Evolutionary conservation across 176 grass and related monocot genomes (phyloP).

Genomic region (sorghum (Sorghum bicolor)): DNA sequence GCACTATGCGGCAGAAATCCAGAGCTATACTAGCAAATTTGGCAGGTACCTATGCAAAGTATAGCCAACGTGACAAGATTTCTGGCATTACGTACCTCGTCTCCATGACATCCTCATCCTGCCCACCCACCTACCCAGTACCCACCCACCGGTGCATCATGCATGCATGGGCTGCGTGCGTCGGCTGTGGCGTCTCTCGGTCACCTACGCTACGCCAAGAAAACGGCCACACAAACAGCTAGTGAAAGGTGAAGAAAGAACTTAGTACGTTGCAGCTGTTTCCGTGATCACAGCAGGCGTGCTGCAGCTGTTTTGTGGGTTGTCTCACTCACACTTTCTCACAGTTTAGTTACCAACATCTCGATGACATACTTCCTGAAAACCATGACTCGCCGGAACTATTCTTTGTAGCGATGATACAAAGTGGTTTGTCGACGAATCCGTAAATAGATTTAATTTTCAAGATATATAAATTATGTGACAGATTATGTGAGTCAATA

Average conservation of each 20-base stretch:
- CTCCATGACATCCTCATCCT: neutral
- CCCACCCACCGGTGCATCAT: too few relatives aligned
- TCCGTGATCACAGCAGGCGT: neutral
- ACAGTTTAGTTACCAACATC: neutral
- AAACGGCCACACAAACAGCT: too few relatives aligned
- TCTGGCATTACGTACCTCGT: neutral
- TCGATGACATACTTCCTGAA: too few relatives aligned
- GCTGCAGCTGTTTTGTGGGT: neutral
- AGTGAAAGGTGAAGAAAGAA: neutral
- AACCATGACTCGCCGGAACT: too few relatives aligned
- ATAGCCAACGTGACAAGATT: neutral
- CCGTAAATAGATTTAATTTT: too few relatives aligned
- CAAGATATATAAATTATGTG: too few relatives aligned
- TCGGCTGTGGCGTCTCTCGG: neutral
- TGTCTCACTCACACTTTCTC: neutral
- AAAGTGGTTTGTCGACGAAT: too few relatives aligned
- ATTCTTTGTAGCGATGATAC: too few relatives aligned
- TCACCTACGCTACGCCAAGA: neutral
- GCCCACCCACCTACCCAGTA: too few relatives aligned
- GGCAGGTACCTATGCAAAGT: neutral
- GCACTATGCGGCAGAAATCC: neutral
- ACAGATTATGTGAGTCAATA: too few relatives aligned
- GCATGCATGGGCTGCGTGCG: neutral
- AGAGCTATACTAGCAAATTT: neutral
- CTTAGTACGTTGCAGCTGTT: neutral